Percentiles rank a stretch among this genome's conserved stretches.
phyloP scores from a whole-genome alignment of 2,329 filamentous ascomycete genomes.

The Macrophomina tecta region DNA sequence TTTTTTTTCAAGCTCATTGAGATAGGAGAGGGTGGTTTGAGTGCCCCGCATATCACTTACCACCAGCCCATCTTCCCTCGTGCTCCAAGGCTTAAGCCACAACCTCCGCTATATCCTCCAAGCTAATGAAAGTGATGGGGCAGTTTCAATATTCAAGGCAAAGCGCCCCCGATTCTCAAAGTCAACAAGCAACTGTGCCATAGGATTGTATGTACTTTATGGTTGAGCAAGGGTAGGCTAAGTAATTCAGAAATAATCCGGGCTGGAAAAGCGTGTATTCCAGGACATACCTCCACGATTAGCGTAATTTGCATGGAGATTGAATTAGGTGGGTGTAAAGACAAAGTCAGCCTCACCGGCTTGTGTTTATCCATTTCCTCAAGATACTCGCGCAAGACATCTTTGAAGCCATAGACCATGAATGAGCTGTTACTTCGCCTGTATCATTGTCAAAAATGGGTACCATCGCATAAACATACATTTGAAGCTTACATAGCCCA shows the following conservation, averaged over 20 bases:
- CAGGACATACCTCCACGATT: not conserved
- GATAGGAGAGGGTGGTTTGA: not conserved
- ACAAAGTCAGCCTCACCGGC: not conserved
- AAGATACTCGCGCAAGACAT: not conserved
- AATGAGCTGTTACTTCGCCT: not conserved
- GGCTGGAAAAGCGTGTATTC: not conserved
- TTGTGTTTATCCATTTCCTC: not conserved
- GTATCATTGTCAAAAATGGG: not conserved
- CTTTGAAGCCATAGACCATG: not conserved
- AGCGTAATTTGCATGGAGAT: not conserved
- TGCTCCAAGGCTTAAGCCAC: not conserved
- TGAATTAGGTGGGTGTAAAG: not conserved
- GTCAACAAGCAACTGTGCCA: not conserved
- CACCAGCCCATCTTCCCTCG: not conserved
- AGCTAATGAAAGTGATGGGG: not conserved
- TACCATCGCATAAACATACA: not conserved
- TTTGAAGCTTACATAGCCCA: conserved; percentile 35
- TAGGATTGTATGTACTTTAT: not conserved
- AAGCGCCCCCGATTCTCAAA: not conserved
- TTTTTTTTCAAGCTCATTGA: no score
- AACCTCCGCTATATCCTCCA: not conserved
- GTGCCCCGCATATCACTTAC: not conserved
- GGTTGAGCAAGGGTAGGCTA: not conserved
- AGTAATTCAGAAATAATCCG: not conserved
- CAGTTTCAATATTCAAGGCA: not conserved